These are phyloP conservation scores for Nepenthes alata DNA, from an alignment of 179 eudicot genomes.

Conservation along the genomic window DNA sequence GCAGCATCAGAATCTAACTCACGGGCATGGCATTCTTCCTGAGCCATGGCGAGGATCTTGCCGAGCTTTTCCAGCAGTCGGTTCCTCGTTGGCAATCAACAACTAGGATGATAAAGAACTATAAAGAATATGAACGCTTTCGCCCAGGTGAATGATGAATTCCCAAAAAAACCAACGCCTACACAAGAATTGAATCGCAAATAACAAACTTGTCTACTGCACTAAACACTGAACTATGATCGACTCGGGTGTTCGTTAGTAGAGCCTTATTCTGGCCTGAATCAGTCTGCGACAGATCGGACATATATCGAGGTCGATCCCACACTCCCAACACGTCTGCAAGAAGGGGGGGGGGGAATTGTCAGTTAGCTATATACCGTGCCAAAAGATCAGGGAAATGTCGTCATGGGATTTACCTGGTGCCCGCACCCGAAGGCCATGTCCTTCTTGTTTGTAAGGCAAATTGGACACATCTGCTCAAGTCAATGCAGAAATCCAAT, in stretches of 20 bases:
- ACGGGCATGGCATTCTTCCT: too few species aligned
- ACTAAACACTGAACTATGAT: not conserved
- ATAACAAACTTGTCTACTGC: too few species aligned
- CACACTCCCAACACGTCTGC: conserved; percentile 43
- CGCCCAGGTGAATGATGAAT: too few species aligned
- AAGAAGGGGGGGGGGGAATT: not conserved
- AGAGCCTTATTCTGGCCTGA: conserved; percentile 32
- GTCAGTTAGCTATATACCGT: too few species aligned
- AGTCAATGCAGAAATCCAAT: conserved; percentile 3
- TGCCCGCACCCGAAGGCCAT: conserved; percentile 53
- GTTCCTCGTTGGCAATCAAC: too few species aligned
- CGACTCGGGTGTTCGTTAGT: conserved; percentile 2
- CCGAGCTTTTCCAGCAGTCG: too few species aligned
- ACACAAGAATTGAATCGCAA: too few species aligned
- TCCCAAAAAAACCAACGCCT: too few species aligned
- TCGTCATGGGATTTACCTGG: conserved; percentile 23
- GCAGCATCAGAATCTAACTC: too few species aligned
- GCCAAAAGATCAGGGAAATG: not conserved
- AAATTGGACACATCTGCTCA: conserved; percentile 35
- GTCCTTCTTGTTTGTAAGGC: conserved; percentile 31
- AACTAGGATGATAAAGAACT: too few species aligned
- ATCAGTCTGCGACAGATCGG: conserved; percentile 40
- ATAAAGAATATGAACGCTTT: too few species aligned
- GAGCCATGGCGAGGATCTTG: too few species aligned
- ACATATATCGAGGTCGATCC: conserved; percentile 35